Evolutionary conservation across 192 early-diverging fungal species (phyloP).

Genomic region (Coemansia erecta): DNA sequence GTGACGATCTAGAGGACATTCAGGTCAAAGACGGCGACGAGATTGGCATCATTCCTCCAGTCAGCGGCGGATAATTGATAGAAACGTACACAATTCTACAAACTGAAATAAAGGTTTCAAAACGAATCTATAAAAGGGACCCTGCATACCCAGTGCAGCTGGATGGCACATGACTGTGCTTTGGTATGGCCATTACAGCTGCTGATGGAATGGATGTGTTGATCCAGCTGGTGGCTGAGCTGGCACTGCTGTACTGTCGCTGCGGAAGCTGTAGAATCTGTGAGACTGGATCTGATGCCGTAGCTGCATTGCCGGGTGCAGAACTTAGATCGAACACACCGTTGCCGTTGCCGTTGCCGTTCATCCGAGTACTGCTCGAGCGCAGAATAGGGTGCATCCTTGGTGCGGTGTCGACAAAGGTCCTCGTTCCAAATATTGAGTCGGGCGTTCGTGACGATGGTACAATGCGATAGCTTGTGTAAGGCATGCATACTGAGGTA

Average conservation of each 20-base stretch:
- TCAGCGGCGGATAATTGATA: conserved; percentile 41
- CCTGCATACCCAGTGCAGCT: conserved; percentile 1
- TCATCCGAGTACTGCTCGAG: conserved; percentile 8
- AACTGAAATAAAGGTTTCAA: neutral
- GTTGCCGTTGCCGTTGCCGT: neutral
- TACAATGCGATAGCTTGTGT: conserved; percentile 35
- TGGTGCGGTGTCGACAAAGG: conserved; percentile 6
- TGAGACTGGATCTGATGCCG: neutral
- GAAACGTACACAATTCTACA: neutral
- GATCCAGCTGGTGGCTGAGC: neutral
- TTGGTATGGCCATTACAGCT: neutral
- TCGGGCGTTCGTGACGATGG: conserved; percentile 18
- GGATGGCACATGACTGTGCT: neutral
- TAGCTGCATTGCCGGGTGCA: neutral
- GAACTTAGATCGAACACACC: neutral
- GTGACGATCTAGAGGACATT: neutral
- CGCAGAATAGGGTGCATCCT: conserved; percentile 16
- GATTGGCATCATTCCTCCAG: conserved; percentile 39
- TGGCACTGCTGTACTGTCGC: conserved; percentile 12
- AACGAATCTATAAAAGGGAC: neutral
- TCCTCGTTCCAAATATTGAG: neutral
- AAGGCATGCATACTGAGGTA: conserved; percentile 2
- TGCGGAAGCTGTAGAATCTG: conserved; percentile 15
- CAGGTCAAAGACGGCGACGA: conserved; percentile 25
- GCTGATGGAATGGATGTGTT: neutral